These are phyloP conservation scores for Fragilariopsis cylindrus DNA, from an alignment of 108 stramenopile species.

Conservation along the genomic window DNA sequence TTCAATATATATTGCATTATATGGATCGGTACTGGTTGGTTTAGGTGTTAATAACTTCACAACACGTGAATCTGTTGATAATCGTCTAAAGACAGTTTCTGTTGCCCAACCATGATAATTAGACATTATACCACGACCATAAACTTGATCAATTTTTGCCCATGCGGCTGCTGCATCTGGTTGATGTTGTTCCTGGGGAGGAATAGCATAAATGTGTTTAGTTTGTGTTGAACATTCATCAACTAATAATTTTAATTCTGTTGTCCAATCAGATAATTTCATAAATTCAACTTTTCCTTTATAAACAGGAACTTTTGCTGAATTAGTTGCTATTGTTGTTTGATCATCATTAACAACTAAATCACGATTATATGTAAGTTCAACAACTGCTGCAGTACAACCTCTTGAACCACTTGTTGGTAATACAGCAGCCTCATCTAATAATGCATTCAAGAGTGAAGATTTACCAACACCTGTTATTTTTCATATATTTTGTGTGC, in stretches of 20 bases:
- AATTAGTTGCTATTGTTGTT: neutral
- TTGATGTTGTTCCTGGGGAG: constrained; percentile 22
- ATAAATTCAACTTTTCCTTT: constrained; percentile 48
- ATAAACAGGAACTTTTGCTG: constrained; percentile 33
- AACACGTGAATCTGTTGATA: constrained; percentile 33
- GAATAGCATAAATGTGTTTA: constrained; percentile 32
- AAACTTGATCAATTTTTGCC: constrained; percentile 57
- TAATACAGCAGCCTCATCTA: constrained; percentile 52
- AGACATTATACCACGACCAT: constrained; percentile 40
- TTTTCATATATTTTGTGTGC: too few species aligned
- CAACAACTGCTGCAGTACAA: constrained; percentile 54
- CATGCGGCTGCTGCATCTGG: constrained; percentile 50
- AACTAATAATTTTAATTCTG: constrained; percentile 39
- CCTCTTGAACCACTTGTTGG: constrained; percentile 51
- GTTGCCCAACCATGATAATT: constrained; percentile 9
- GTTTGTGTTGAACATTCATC: constrained; percentile 47
- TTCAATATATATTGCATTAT: constrained; percentile 40
- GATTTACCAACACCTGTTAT: constrained; percentile 22
- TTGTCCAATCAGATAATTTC: constrained; percentile 43
- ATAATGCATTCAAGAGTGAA: constrained; percentile 41
- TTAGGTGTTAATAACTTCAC: constrained; percentile 28
- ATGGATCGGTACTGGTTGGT: constrained; percentile 1
- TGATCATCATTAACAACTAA: neutral
- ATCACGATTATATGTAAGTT: constrained; percentile 36
- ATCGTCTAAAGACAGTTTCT: constrained; percentile 14